Base-by-base conservation (phyloP, 371 early-diverging fungal genomes). In the Synchytrium microbalum region DNA sequence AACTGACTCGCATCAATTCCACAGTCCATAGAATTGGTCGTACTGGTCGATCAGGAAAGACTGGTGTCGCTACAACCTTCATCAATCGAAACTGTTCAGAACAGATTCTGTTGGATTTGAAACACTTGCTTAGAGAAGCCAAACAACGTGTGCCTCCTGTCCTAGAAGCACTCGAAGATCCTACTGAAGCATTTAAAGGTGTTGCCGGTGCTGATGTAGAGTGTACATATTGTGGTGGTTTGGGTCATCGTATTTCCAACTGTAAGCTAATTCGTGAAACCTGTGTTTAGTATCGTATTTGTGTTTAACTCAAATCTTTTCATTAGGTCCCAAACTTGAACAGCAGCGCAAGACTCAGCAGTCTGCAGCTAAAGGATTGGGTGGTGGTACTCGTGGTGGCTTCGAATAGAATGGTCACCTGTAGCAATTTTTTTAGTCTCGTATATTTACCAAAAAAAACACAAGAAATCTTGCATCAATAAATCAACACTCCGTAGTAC, bases 1-100 rank as follows among this genome's bases (percentile, higher is more conserved):
- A 76, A 86, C 84, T 85, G 86, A 89, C 75, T 88, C n/a, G n/a
- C n/a, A n/a, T n/a, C n/a, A n/a, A 90, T 62, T 88, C 78, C 71
- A 88, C 88, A 10, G 88, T 96, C 71, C 95, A 93, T 72, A 89
- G 93, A 66, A 92, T 93, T 63, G 98, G 99, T 51, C 87, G 99
- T 67, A 98, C 99, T 2, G 99, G 93, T 8, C 86, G 98, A 69
- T 93, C 92, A 63, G 97, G 98, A 60, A 86, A 87, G 69, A 84
- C 79, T 69, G 99, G 99, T 51, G 84, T 80, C 24, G 86, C 97
- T 5, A 89, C 96, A 68, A 96, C 98, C 24, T 85, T 98, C 72
- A 95, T 99, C 67, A 56, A 96, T 96, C 1, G 75, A 79, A 24
- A 88, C 90, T 62, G 99, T 98, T 76, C 93, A 96, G 79, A 74